These are phyloP conservation scores for Truncatella angustata DNA, from an alignment of 2,329 filamentous ascomycete species.

Conservation along the genomic window DNA sequence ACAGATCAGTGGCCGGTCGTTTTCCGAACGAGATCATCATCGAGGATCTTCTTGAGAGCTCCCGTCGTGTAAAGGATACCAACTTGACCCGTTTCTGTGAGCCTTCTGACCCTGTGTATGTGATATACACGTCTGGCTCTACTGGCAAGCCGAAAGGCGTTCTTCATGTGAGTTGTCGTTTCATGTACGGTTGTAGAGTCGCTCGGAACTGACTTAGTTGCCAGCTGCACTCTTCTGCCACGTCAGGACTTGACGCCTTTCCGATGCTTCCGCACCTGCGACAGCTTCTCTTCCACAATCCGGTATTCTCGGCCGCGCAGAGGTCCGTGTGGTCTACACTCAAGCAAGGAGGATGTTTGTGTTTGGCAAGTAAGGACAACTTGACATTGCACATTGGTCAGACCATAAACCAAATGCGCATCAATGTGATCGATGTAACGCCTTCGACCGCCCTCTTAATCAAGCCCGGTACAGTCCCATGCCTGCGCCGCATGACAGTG, in stretches of 20 bases:
- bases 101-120: conserved; percentile 5
- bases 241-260: conserved; percentile 10
- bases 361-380: conserved; percentile 8
- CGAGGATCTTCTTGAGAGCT: conserved; percentile 1
- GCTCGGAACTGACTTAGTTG: neutral
- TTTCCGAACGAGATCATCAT: neutral
- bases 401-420: conserved; percentile 11
- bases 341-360: conserved; percentile 11
- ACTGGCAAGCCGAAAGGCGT: conserved; percentile 13
- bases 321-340: conserved; percentile 10
- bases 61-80: neutral
- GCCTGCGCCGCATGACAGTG: conserved; percentile 8
- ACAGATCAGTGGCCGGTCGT: conserved; percentile 1
- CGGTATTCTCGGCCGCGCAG: conserved; percentile 13
- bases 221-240: conserved; percentile 8
- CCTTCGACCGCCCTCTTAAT: conserved; percentile 8
- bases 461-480: conserved; percentile 6
- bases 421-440: conserved; percentile 11
- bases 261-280: conserved; percentile 8
- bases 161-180: neutral
- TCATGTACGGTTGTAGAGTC: neutral
- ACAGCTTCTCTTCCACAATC: conserved; percentile 12
- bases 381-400: conserved; percentile 5
- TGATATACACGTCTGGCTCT: conserved; percentile 12
- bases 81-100: conserved; percentile 14